Conservation (phyloP, 768 basidiomycete genomes). For the Rhizopogon vulgaris region DNA sequence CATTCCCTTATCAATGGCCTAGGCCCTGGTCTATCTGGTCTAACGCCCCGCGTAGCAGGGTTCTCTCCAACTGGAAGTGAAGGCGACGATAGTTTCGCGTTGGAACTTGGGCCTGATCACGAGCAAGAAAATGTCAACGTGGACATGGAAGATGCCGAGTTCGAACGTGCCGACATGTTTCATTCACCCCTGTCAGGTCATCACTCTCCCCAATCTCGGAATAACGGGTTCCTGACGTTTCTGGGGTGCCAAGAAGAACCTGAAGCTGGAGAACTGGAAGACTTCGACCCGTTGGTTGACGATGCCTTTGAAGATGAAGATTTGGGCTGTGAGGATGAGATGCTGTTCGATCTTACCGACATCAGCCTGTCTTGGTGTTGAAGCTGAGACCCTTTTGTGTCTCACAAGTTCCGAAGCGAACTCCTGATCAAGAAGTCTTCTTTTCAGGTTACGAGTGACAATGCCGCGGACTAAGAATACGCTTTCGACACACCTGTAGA, state of each 20-base stretch:
- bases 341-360: constrained; percentile 13
- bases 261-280: constrained; percentile 11
- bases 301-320: constrained; percentile 8
- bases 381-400: not conserved
- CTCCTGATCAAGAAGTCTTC: not conserved
- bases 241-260: constrained; percentile 1
- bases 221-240: constrained; percentile 12
- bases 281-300: not conserved
- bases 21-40: constrained; percentile 8
- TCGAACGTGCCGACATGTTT: not conserved
- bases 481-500: not conserved
- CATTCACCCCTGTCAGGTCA: constrained; percentile 7
- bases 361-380: not conserved
- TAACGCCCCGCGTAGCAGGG: constrained; percentile 10
- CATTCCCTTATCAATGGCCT: constrained; percentile 20
- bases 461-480: constrained; percentile 1
- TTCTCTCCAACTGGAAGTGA: constrained; percentile 12
- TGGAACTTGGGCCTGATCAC: constrained; percentile 9
- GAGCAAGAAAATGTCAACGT: constrained; percentile 9
- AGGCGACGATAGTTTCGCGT: constrained; percentile 1
- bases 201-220: constrained; percentile 7
- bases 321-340: not conserved
- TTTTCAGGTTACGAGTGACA: not conserved
- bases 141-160: constrained; percentile 18
- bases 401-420: not conserved